Percentiles rank a stretch among this genome's conserved stretches.
phyloP scores from a whole-genome alignment of 306 rosid genomes.

The Glycyrrhiza uralensis region DNA sequence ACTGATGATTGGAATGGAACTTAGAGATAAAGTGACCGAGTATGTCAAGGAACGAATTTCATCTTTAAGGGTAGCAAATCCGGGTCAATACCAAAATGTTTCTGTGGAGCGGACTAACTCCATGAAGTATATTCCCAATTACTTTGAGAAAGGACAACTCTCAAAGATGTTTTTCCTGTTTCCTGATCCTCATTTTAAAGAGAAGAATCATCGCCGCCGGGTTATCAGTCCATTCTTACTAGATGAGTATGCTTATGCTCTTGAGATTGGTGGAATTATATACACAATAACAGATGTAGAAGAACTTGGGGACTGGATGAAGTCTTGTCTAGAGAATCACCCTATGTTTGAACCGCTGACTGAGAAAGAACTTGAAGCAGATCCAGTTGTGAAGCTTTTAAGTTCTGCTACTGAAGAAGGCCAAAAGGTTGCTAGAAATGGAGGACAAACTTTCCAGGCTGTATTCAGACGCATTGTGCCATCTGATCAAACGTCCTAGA shows the following conservation, averaged over 20 bases:
- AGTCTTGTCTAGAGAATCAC: conserved; percentile 75
- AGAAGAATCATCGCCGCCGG: conserved; percentile 95
- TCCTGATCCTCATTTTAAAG: conserved; percentile 99
- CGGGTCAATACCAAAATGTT: conserved; percentile 79
- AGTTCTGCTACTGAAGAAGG: conserved; percentile 90
- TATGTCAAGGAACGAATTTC: conserved; percentile 84
- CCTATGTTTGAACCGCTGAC: conserved; percentile 80
- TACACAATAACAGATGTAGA: conserved; percentile 94
- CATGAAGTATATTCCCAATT: conserved; percentile 94
- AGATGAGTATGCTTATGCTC: conserved; percentile 83
- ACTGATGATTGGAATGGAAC: conserved; percentile 97
- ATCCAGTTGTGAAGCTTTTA: conserved; percentile 73
- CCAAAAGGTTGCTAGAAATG: conserved; percentile 96
- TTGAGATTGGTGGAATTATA: conserved; percentile 77
- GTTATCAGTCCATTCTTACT: conserved; percentile 83
- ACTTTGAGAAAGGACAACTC: conserved; percentile 85
- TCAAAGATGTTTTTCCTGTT: conserved; percentile 91
- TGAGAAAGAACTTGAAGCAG: conserved; percentile 72
- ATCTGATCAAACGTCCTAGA: conserved; percentile 35
- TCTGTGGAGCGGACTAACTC: conserved; percentile 92
- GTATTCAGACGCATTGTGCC: conserved; percentile 63
- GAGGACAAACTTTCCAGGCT: conserved; percentile 80
- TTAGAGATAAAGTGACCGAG: conserved; percentile 87
- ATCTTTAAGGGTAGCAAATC: conserved; percentile 66
- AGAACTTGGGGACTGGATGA: conserved; percentile 98